These are phyloP conservation scores for Starmerella asiatica DNA, from an alignment of 805 yeast species.

Conservation along the genomic window DNA sequence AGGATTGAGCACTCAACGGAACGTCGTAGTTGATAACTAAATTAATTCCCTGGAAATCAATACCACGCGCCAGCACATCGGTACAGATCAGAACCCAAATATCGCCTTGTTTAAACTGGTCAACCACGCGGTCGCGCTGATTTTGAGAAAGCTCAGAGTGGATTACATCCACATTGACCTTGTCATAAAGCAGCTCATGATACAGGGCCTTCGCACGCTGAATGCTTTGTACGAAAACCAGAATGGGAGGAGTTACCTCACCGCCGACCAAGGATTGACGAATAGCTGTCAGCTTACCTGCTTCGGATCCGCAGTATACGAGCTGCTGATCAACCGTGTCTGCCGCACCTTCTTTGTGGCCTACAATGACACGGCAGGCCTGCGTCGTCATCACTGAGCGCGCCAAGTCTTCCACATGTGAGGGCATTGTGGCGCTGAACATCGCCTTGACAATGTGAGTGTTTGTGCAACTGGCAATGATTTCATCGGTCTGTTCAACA, in stretches of 20 bases:
- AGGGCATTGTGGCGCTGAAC: constrained; percentile 91
- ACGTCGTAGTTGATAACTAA: constrained; percentile 92
- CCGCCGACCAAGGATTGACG: constrained; percentile 66
- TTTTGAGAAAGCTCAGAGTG: constrained; percentile 86
- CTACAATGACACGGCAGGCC: constrained; percentile 76
- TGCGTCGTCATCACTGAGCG: constrained; percentile 61
- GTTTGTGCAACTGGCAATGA: constrained; percentile 43
- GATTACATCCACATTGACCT: constrained; percentile 83
- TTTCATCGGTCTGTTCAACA: constrained; percentile 79
- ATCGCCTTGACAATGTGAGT: constrained; percentile 50
- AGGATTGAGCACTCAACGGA: constrained; percentile 84
- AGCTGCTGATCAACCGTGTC: constrained; percentile 67
- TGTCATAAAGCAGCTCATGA: constrained; percentile 85
- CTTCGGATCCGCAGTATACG: constrained; percentile 81
- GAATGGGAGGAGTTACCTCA: constrained; percentile 81
- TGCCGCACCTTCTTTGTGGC: constrained; percentile 89
- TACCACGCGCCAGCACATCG: constrained; percentile 91
- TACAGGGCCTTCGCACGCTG: constrained; percentile 88
- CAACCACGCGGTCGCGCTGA: constrained; percentile 76
- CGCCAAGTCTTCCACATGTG: constrained; percentile 82
- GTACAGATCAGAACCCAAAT: constrained; percentile 95
- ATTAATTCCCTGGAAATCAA: constrained; percentile 91
- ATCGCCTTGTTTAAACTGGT: constrained; percentile 76
- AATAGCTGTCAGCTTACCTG: constrained; percentile 85
- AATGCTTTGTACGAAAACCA: constrained; percentile 83